These are phyloP conservation scores for Clonostachys solani DNA, from an alignment of 2,329 filamentous ascomycete genomes.

Conservation along the genomic window DNA sequence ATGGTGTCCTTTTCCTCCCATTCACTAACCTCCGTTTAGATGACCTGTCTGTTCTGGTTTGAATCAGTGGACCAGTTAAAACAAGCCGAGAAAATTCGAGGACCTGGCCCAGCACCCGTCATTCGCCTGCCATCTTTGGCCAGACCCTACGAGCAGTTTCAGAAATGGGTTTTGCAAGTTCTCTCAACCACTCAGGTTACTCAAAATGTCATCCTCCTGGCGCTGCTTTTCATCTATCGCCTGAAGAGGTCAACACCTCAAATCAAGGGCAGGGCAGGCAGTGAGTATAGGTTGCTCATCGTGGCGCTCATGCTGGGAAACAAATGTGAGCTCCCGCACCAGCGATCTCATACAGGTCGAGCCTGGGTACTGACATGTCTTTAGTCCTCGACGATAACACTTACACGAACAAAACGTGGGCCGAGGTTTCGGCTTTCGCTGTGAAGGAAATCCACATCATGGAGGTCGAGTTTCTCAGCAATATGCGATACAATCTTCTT, in stretches of 20 bases:
- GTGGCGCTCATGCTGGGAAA: constrained; percentile 97
- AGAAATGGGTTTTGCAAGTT: constrained; percentile 90
- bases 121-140: constrained; percentile 64
- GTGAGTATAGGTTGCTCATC: constrained; percentile 88
- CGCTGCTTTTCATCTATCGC: constrained; percentile 87
- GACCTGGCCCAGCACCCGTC: constrained; percentile 27
- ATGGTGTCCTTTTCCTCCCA: background rate
- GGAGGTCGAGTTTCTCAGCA: constrained; percentile 99
- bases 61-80: constrained; percentile 79
- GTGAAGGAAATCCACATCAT: constrained; percentile 97
- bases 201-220: constrained; percentile 88
- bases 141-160: constrained; percentile 73
- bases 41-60: constrained; percentile 98
- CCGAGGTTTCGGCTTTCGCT: constrained; percentile 90
- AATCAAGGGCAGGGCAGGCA: constrained; percentile 87
- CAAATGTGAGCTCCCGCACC: constrained; percentile 62
- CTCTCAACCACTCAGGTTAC: constrained; percentile 93
- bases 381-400: constrained; percentile 94
- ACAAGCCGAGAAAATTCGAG: constrained; percentile 60
- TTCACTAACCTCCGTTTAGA: constrained; percentile 40
- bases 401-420: constrained; percentile 99
- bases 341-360: background rate
- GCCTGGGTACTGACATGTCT: constrained; percentile 15
- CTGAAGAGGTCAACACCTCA: constrained; percentile 85
- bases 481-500: constrained; percentile 92